Conservation (phyloP, 2,329 filamentous ascomycete genomes). For the Gremmenia infestans region DNA sequence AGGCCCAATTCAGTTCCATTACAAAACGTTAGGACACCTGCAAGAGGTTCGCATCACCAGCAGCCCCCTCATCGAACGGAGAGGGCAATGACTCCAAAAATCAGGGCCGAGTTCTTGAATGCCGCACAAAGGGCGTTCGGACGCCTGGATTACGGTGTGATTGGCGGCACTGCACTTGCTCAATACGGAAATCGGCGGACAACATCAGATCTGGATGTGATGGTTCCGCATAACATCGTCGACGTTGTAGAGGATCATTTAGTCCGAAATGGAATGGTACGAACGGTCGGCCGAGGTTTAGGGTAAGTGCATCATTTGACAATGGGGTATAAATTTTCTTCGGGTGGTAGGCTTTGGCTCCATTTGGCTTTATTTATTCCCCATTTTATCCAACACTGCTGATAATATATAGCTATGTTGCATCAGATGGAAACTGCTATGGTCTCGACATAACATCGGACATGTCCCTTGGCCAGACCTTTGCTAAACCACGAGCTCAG, state of each 20-base stretch:
- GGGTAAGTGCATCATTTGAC: not conserved
- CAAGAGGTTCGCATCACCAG: not conserved
- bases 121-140: not conserved
- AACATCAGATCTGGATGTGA: not conserved
- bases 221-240: not conserved
- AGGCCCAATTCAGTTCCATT: not conserved
- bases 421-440: not conserved
- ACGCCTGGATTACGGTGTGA: slow-evolving; percentile 1
- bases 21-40: not conserved
- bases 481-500: not conserved
- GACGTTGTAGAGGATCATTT: not conserved
- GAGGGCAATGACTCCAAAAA: not conserved
- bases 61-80: not conserved
- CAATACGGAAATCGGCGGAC: not conserved
- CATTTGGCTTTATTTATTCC: too few species aligned
- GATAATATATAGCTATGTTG: not conserved
- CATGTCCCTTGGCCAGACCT: not conserved
- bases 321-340: not conserved
- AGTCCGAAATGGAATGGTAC: not conserved
- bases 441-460: not conserved
- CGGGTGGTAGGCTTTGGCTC: too few species aligned
- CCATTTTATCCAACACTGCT: too few species aligned
- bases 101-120: not conserved
- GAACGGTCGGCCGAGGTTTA: not conserved
- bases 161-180: not conserved